A percentile compares a stretch with the other conserved stretches of the same genome.
phyloP scores from a whole-genome alignment of 768 basidiomycete genomes.

The Pulveroboletus sp. region DNA sequence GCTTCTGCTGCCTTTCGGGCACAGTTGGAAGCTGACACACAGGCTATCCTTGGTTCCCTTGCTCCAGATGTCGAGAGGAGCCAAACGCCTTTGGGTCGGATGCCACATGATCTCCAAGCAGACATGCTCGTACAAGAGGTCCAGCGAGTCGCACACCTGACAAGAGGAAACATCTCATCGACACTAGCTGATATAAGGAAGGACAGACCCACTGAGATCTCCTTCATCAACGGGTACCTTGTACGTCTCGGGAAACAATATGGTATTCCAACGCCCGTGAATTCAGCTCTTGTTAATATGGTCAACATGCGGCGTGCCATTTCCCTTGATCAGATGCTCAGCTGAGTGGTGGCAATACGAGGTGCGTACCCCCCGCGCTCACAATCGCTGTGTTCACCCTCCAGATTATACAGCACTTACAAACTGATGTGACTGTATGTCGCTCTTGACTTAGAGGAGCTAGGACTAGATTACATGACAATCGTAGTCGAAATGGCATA shows the following conservation, averaged over 20 bases:
- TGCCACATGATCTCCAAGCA: conserved; percentile 47
- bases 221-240: conserved; percentile 82
- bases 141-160: conserved; percentile 52
- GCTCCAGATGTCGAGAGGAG: conserved; percentile 18
- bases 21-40: conserved; percentile 43
- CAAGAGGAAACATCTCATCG: conserved; percentile 70
- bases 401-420: background rate
- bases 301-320: conserved; percentile 56
- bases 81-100: conserved; percentile 32
- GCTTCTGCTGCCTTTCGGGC: conserved; percentile 59
- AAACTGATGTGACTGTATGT: background rate
- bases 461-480: background rate
- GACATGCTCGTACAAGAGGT: conserved; percentile 54
- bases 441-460: background rate
- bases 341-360: conserved; percentile 3
- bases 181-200: conserved; percentile 72
- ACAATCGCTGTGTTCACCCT: conserved; percentile 1
- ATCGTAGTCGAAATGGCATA: too few species aligned
- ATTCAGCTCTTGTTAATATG: conserved; percentile 51
- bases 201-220: conserved; percentile 70
- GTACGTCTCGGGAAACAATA: conserved; percentile 56
- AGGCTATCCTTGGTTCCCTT: conserved; percentile 23
- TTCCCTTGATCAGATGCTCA: conserved; percentile 50
- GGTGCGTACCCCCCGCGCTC: conserved; percentile 8
- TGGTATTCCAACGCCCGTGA: conserved; percentile 57